A percentile compares a stretch with the other conserved stretches of the same genome.
Conservation (phyloP, 352 stramenopile genomes). For the Phytophthora podocarpi region DNA sequence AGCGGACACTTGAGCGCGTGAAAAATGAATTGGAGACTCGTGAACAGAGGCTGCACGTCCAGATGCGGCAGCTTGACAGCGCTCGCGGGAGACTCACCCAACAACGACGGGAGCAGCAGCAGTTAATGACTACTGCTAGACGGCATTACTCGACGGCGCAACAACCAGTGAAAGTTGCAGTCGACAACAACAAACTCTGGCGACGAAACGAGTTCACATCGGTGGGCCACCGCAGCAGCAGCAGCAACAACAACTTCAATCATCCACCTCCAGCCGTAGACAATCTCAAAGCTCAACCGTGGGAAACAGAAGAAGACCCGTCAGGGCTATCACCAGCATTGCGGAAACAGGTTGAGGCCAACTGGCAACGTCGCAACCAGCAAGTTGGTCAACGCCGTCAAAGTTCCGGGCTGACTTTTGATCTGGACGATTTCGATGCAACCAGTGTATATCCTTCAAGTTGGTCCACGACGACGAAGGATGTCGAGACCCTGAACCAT, state of each 20-base stretch:
- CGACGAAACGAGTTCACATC: constrained; percentile 4
- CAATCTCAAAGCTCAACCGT: constrained; percentile 10
- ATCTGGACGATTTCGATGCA: constrained; percentile 9
- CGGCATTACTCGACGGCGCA: constrained; percentile 7
- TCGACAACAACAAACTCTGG: constrained; percentile 32
- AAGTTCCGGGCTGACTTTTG: constrained; percentile 8
- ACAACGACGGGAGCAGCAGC: constrained; percentile 45
- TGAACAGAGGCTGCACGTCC: constrained; percentile 49
- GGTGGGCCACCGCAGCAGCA: neutral
- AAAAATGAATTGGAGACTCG: constrained; percentile 54
- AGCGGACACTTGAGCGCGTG: constrained; percentile 40
- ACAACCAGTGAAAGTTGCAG: neutral
- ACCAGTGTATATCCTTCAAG: constrained; percentile 1
- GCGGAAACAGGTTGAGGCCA: constrained; percentile 57
- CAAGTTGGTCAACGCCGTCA: constrained; percentile 6
- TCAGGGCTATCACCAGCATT: constrained; percentile 59
- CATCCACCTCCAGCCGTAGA: neutral
- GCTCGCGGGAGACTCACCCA: constrained; percentile 48
- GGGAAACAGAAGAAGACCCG: constrained; percentile 39
- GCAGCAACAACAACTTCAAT: neutral
- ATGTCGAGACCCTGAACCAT: neutral
- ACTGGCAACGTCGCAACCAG: constrained; percentile 51
- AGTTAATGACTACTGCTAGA: constrained; percentile 28
- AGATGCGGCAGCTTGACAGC: constrained; percentile 63
- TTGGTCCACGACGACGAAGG: constrained; percentile 7